Base-by-base conservation (phyloP, 2,329 filamentous ascomycete genomes). In the Domatiomyces catenatus region DNA sequence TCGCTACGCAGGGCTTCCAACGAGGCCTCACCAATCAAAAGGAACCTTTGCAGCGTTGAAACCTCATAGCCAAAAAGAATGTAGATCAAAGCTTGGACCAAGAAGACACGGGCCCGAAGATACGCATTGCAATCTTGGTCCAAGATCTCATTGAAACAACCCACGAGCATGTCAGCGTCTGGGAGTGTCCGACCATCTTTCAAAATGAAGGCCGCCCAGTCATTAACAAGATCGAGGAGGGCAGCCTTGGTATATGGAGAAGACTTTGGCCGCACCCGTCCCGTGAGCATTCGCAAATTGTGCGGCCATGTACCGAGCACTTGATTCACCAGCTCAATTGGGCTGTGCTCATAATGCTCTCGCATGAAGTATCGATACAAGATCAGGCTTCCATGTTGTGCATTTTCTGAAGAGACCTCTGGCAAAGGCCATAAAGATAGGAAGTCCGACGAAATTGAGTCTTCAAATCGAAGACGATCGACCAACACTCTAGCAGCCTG, bases 351-450 rank as follows among this genome's bases (percentile, higher is more conserved):
- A 15, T 39, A 39, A 12, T 39, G 46, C 42, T 24, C 45, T 22
- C 32, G 36, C 50, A 54, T 32, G 6, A 52, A 50, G 45, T 55
- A 54, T 18, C 47, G 51, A 46, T 52, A 54, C 46, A 50, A 54
- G 28, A 72, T 60, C 5, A 64, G 54, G 18, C 59, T 62, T n/a
- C 69, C 69, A 54, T 72, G 70, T 8, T 67, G 44, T 49, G 64
- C 59, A 42, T 71, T 70, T 46, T 70, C 48, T n/a, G 46, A 32
- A 8, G 43, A 46, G 61, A 1, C 43, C 12, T 44, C 32, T 17
- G 49, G 19, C 8, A 54, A 36, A n/a, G 42, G 52, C 17, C 19
- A 20, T 2, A 52, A 44, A 15, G 44, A 46, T 3, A 15, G 32
- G 15, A 39, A 39, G 32, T 39, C 32, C 3, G 32, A 15, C 32